Conservation (phyloP, 148 eudicot species). For the Camellia lanceoleosa region DNA sequence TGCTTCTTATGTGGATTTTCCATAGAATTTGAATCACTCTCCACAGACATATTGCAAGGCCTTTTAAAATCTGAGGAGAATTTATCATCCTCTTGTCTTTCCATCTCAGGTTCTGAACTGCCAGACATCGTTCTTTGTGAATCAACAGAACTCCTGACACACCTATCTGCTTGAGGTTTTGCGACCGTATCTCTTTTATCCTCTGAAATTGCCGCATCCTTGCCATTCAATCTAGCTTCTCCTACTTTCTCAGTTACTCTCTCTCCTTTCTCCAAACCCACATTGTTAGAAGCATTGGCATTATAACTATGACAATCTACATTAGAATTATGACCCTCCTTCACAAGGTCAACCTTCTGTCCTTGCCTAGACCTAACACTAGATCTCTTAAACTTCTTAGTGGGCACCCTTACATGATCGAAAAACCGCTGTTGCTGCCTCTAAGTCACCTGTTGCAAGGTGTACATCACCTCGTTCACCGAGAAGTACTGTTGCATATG, state of each 20-base stretch:
- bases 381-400: conserved; percentile 47
- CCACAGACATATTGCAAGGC: conserved; percentile 17
- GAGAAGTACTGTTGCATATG: conserved; percentile 64
- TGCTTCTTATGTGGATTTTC: conserved; percentile 25
- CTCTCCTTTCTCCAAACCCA: conserved; percentile 15
- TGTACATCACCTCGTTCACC: conserved; percentile 39
- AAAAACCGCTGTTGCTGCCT: conserved; percentile 31
- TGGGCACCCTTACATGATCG: conserved; percentile 28
- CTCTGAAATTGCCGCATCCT: conserved; percentile 19
- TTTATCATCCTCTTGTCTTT: too few species aligned
- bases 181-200: conserved; percentile 25
- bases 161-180: too few species aligned
- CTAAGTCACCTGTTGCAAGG: conserved; percentile 53
- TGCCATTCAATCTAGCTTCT: conserved; percentile 22
- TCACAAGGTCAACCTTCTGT: conserved; percentile 28
- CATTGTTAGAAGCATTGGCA: conserved; percentile 18
- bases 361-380: conserved; percentile 34
- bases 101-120: too few species aligned
- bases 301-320: conserved; percentile 19
- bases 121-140: too few species aligned
- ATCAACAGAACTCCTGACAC: too few species aligned
- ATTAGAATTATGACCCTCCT: conserved; percentile 15
- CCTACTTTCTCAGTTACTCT: conserved; percentile 16
- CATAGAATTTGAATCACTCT: conserved; percentile 22
- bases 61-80: too few species aligned